phyloP scores from a whole-genome alignment of 2,329 filamentous ascomycete species.

The Phoma sp. region DNA sequence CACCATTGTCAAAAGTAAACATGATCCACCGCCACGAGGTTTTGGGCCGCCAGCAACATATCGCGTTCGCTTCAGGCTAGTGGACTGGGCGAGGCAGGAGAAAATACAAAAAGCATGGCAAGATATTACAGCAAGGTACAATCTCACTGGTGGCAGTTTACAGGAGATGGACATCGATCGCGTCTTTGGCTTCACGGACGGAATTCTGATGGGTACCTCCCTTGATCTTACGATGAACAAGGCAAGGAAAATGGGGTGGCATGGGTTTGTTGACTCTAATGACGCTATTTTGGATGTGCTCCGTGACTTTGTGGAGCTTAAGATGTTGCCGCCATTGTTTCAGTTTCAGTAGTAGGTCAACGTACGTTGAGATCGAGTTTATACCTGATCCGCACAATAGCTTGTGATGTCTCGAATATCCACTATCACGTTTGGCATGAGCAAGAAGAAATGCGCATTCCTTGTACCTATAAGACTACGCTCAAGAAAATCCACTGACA shows the following conservation, averaged over 20 bases:
- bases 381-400: too few relatives aligned
- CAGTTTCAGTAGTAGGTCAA: not conserved
- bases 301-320: constrained; percentile 51
- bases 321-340: constrained; percentile 51
- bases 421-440: too few relatives aligned
- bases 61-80: constrained; percentile 52
- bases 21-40: constrained; percentile 41
- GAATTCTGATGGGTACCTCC: constrained; percentile 43
- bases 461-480: too few relatives aligned
- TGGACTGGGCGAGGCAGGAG: constrained; percentile 55
- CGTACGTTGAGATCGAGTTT: not conserved
- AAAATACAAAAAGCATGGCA: constrained; percentile 57
- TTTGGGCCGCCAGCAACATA: constrained; percentile 55
- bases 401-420: too few relatives aligned
- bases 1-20: constrained; percentile 26
- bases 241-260: constrained; percentile 55
- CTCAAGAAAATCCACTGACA: too few relatives aligned
- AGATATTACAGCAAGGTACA: constrained; percentile 53
- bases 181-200: constrained; percentile 57
- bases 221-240: constrained; percentile 53
- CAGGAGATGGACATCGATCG: constrained; percentile 52
- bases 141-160: constrained; percentile 52
- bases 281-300: constrained; percentile 55
- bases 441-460: too few relatives aligned
- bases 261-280: constrained; percentile 56